Evolutionary conservation across 495 filamentous ascomycete genomes (phyloP).

Genomic region (Letharia lupina): DNA sequence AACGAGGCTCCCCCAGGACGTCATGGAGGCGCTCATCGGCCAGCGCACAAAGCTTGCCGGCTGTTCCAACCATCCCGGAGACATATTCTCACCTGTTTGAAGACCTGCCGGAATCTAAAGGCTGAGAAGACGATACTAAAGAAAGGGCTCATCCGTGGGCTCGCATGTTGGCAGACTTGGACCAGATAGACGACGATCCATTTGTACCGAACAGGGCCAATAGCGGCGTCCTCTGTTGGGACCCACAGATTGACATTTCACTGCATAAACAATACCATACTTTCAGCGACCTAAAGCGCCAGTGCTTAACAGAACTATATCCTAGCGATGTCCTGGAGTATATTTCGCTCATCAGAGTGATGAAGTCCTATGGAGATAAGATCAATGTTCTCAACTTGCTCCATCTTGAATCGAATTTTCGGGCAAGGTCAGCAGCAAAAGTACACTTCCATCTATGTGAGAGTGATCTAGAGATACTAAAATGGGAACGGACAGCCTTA

Average conservation of each 20-base stretch:
- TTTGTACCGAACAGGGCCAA: not conserved
- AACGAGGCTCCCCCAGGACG: not conserved
- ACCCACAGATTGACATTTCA: constrained; percentile 2
- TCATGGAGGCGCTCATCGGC: constrained; percentile 6
- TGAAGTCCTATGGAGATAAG: constrained; percentile 7
- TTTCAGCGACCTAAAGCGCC: constrained; percentile 2
- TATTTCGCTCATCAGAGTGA: constrained; percentile 10
- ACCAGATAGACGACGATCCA: not conserved
- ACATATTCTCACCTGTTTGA: not conserved
- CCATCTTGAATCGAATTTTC: constrained; percentile 3
- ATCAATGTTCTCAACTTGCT: constrained; percentile 12
- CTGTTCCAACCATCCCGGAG: not conserved
- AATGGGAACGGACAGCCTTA: constrained; percentile 5
- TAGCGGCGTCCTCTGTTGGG: not conserved
- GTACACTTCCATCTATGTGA: not conserved
- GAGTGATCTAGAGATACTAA: constrained; percentile 10
- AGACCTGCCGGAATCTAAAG: not conserved
- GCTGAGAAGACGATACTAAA: not conserved
- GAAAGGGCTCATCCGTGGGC: not conserved
- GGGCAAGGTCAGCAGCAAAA: not conserved
- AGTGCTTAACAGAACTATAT: constrained; percentile 2
- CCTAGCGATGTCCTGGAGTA: constrained; percentile 12
- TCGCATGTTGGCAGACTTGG: not conserved
- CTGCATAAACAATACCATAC: constrained; percentile 3
- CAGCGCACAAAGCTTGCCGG: not conserved